A percentile compares a stretch with the other conserved stretches of the same genome.
phyloP scores from a whole-genome alignment of 768 basidiomycete genomes.

The Russula compacta region DNA sequence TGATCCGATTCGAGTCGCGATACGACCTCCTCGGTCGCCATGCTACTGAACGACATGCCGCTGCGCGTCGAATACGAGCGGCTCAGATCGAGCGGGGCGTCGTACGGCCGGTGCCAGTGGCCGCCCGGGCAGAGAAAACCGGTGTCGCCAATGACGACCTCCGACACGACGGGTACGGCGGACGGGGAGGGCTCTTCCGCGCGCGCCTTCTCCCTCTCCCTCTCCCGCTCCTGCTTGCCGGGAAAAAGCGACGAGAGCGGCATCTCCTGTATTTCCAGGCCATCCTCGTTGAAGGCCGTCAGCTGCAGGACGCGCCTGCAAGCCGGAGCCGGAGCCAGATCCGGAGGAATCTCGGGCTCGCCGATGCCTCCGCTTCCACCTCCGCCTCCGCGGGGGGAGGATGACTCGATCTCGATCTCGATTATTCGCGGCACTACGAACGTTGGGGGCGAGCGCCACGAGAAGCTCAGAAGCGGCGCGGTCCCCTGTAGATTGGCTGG shows the following conservation, averaged over 20 bases:
- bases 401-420: not conserved
- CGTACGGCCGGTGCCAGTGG: slow-evolving; percentile 36
- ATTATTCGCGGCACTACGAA: slow-evolving; percentile 46
- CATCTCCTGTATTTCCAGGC: slow-evolving; percentile 68
- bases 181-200: slow-evolving; percentile 30
- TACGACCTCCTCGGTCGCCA: slow-evolving; percentile 44
- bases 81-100: slow-evolving; percentile 26
- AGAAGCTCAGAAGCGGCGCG: slow-evolving; percentile 45
- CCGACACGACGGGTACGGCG: slow-evolving; percentile 32
- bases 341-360: not conserved
- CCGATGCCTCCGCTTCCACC: not conserved
- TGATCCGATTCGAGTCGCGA: slow-evolving; percentile 42
- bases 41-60: slow-evolving; percentile 38
- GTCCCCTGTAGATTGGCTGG: slow-evolving; percentile 39
- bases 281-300: slow-evolving; percentile 58
- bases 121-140: slow-evolving; percentile 49
- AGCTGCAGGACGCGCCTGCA: slow-evolving; percentile 48
- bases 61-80: slow-evolving; percentile 40
- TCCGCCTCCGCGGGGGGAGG: not conserved
- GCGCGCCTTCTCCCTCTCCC: slow-evolving; percentile 21
- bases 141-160: slow-evolving; percentile 54
- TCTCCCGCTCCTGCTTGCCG: not conserved
- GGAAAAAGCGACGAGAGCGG: slow-evolving; percentile 34
- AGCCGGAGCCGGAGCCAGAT: too few species aligned
- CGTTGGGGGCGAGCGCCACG: slow-evolving; percentile 52